Conservation (phyloP, 2,329 filamentous ascomycete species). For the Xylariaceae sp. region DNA sequence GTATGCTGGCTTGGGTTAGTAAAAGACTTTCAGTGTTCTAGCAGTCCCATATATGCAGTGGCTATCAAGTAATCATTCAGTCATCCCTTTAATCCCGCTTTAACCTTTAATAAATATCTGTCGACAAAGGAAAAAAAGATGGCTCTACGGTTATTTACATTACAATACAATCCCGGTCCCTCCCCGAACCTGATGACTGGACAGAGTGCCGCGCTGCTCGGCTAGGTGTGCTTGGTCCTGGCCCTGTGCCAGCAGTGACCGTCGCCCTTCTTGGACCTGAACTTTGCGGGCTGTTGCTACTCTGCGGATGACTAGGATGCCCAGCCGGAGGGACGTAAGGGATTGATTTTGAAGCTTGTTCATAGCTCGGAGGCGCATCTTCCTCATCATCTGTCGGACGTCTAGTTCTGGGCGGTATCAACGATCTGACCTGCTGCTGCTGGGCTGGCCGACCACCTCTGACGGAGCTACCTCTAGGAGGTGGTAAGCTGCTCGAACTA, state of each 20-base stretch:
- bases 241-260: not conserved
- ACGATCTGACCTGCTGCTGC: constrained; percentile 42
- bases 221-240: not conserved
- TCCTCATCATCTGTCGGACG: constrained; percentile 40
- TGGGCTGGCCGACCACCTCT: constrained; percentile 30
- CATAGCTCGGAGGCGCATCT: constrained; percentile 55
- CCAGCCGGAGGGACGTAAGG: constrained; percentile 51
- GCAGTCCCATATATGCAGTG: too few relatives aligned
- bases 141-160: not conserved
- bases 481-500: constrained; percentile 19
- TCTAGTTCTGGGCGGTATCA: constrained; percentile 42
- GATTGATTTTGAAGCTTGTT: constrained; percentile 50
- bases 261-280: constrained; percentile 16
- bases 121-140: not conserved
- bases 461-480: constrained; percentile 25
- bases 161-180: not conserved
- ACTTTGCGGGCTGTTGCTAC: constrained; percentile 33
- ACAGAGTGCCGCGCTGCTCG: not conserved
- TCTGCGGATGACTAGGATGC: constrained; percentile 46
- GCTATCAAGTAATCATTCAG: too few relatives aligned
- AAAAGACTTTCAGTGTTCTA: too few relatives aligned
- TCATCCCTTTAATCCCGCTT: too few relatives aligned
- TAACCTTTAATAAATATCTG: too few relatives aligned
- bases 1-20: too few relatives aligned
- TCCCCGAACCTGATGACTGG: not conserved